Evolutionary conservation across 2,329 filamentous ascomycete species (phyloP).

Genomic region (Xylariaceae sp.): DNA sequence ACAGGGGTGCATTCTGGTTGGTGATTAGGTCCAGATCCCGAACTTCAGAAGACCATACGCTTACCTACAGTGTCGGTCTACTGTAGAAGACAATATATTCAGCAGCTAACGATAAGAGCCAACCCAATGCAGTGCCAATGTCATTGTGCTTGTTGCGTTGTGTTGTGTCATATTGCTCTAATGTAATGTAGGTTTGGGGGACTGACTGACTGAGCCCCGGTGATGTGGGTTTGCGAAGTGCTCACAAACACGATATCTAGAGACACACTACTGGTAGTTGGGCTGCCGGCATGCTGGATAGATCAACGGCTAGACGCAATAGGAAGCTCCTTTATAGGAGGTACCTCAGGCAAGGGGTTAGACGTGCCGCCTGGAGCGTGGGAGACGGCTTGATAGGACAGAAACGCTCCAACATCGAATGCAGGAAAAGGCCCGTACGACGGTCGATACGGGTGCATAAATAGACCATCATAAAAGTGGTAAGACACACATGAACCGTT

Average conservation of each 20-base stretch:
- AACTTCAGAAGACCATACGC: neutral
- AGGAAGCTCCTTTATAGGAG: neutral
- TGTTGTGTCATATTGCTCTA: neutral
- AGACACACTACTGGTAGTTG: neutral
- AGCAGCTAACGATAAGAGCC: conserved; percentile 1
- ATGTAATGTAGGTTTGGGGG: neutral
- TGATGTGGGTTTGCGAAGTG: neutral
- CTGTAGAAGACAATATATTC: conserved; percentile 3
- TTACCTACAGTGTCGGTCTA: neutral
- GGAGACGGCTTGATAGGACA: conserved; percentile 3
- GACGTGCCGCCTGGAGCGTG: neutral
- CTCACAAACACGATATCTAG: neutral
- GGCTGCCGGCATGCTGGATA: neutral
- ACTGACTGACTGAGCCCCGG: neutral
- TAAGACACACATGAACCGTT: neutral
- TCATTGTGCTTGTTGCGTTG: neutral
- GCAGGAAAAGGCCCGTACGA: conserved; percentile 7
- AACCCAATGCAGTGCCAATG: neutral
- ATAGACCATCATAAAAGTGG: neutral
- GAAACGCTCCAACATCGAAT: conserved; percentile 11
- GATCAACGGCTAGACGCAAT: neutral
- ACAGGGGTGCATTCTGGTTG: conserved; percentile 5
- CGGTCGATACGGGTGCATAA: neutral
- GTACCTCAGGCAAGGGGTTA: neutral
- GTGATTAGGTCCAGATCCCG: neutral